Base-by-base conservation (phyloP, 805 yeast species). In the Saccharomycopsis guyanensis region DNA sequence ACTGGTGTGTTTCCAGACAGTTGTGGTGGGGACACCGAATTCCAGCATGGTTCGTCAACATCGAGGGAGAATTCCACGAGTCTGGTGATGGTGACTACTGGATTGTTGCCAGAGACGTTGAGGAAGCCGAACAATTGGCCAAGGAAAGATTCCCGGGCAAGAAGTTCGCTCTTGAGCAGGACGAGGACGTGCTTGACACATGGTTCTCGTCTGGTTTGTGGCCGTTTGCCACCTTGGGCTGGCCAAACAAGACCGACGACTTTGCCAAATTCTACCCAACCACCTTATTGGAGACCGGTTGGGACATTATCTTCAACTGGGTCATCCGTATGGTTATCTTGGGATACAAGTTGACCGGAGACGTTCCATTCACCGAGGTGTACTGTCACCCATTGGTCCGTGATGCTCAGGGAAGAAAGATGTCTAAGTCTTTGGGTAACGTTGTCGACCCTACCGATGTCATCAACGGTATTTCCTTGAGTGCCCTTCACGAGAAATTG, bases 221-320 rank as follows among this genome's bases (percentile, higher is more conserved):
- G 97, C 97, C 98, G 50, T 82, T 93, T 63, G 82, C 96, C 43
- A 93, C 96, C 48, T 70, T 93, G 55, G 97, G 97, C 40, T 93
- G 97, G 97, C 98, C 98, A 60, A 68, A 80, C 50, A 69, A 76
- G 61, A 75, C 89, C 45, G 59, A 65, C 43, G 98, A 93, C 63
- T 66, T 87, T 75, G 73, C 77, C 57, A 67, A 68, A 43, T 93
- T 86, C 69, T 82, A 78, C 61, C 97, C 98, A 56, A 82, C 88
- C 81, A 81, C 94, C 23, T 72, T 93, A 84, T 72, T 93, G 60
- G 98, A 93, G 69, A 93, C 98, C 43, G 98, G 98, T 58, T 93
- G 98, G 98, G 98, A 91, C 72, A 91, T 91, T 62, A 73, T 93
- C 62, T 93, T 93, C 78, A 93, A 93, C 83, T 93, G 98, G 98